Percentiles rank a stretch among this genome's conserved stretches.
phyloP scores from a whole-genome alignment of 176 grass and related monocot species.

The Ampelocalamus luodianensis region DNA sequence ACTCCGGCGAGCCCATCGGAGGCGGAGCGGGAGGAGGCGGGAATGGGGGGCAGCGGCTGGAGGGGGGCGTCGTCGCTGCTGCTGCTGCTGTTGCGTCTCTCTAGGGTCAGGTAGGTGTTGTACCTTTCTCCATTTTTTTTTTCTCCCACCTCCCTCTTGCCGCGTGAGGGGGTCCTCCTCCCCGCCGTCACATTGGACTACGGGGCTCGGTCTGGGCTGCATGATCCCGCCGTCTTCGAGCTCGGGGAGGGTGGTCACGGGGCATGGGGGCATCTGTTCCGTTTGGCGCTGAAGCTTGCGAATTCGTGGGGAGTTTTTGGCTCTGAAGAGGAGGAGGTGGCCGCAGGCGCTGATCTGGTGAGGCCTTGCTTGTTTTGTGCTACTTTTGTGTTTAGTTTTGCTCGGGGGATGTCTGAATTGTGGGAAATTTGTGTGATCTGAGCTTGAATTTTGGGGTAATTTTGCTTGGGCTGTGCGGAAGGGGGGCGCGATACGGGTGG shows the following conservation, averaged over 20 bases:
- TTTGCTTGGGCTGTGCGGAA: not conserved
- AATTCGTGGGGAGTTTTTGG: not conserved
- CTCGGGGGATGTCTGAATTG: slow-evolving; percentile 26
- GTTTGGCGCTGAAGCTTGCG: not conserved
- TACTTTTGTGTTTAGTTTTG: not conserved
- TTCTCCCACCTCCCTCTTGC: too few species aligned
- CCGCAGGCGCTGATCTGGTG: slow-evolving; percentile 52
- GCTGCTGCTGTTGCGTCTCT: too few species aligned
- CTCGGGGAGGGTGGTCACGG: not conserved
- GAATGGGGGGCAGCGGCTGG: too few species aligned
- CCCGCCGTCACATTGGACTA: too few species aligned
- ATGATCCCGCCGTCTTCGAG: slow-evolving; percentile 40
- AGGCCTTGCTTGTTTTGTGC: slow-evolving; percentile 22
- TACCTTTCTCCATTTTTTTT: too few species aligned
- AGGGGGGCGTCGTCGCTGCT: too few species aligned
- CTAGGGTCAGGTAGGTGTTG: too few species aligned
- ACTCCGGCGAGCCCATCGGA: too few species aligned
- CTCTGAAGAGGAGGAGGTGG: slow-evolving; percentile 38
- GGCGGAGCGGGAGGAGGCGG: too few species aligned
- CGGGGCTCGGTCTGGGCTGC: not conserved
- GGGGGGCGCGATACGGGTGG: too few species aligned
- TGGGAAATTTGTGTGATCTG: slow-evolving; percentile 30
- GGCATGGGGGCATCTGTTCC: slow-evolving; percentile 39
- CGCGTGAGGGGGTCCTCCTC: too few species aligned
- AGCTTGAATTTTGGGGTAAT: slow-evolving; percentile 33